A percentile compares a stretch with the other conserved stretches of the same genome.
Conservation (phyloP, 2,329 filamentous ascomycete species). For the Alternaria ethzedia region DNA sequence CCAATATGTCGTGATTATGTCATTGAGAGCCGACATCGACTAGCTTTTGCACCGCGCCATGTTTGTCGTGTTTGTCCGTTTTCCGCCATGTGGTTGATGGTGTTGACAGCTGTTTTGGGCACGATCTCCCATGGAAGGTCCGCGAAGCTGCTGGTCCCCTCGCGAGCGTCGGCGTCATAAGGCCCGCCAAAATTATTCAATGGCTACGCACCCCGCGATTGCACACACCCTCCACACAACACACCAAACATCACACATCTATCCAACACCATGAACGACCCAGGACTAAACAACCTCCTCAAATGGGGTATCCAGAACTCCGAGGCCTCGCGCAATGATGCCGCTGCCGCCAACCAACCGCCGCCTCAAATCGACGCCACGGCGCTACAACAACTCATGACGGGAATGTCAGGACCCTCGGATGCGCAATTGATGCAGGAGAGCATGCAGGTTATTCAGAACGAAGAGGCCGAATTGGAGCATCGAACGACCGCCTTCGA, state of each 20-base stretch:
- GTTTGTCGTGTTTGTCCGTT: background rate
- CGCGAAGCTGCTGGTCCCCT: slow-evolving; percentile 31
- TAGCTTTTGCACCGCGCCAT: background rate
- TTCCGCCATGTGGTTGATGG: background rate
- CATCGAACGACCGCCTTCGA: slow-evolving; percentile 31
- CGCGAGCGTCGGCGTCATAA: slow-evolving; percentile 29
- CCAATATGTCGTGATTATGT: background rate
- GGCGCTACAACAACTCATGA: slow-evolving; percentile 16
- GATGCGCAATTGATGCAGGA: slow-evolving; percentile 93
- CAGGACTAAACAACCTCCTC: slow-evolving; percentile 75
- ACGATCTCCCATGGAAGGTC: slow-evolving; percentile 26
- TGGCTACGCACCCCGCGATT: slow-evolving; percentile 11
- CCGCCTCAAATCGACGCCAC: slow-evolving; percentile 18
- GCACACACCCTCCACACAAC: slow-evolving; percentile 5
- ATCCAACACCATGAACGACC: slow-evolving; percentile 57
- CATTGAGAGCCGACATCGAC: background rate
- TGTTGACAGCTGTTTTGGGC: slow-evolving; percentile 16
- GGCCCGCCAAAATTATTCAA: slow-evolving; percentile 30
- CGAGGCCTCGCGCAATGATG: slow-evolving; percentile 48
- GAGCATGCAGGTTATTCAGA: slow-evolving; percentile 76
- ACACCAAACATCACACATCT: slow-evolving; percentile 1
- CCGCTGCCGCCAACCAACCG: slow-evolving; percentile 52
- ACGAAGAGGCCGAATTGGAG: slow-evolving; percentile 47
- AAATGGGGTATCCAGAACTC: slow-evolving; percentile 78
- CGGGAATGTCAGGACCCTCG: slow-evolving; percentile 50